Evolutionary conservation across 2,329 filamentous ascomycete genomes (phyloP).

Genomic region (Neoscytalidium dimidiatum): DNA sequence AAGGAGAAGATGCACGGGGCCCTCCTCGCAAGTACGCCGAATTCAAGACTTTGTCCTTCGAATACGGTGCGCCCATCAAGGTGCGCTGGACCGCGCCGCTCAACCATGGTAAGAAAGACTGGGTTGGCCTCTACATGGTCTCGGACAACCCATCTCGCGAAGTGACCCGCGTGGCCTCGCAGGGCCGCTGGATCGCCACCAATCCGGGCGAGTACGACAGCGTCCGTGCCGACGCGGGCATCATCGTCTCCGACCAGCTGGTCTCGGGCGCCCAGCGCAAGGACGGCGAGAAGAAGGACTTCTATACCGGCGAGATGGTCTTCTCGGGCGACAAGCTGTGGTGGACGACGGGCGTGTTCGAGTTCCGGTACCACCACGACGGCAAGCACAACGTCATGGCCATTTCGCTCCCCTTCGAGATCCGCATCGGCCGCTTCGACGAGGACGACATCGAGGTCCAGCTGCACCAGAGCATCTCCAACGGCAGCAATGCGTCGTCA

Average conservation of each 20-base stretch:
- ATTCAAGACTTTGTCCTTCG: conserved; percentile 74
- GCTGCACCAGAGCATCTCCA: conserved; percentile 23
- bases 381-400: conserved; percentile 92
- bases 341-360: conserved; percentile 96
- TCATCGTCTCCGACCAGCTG: conserved; percentile 68
- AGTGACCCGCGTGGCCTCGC: conserved; percentile 77
- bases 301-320: conserved; percentile 76
- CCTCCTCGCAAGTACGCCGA: conserved; percentile 60
- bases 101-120: conserved; percentile 87
- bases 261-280: conserved; percentile 47
- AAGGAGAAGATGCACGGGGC: conserved; percentile 69
- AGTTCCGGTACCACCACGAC: conserved; percentile 95
- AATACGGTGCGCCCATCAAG: conserved; percentile 87
- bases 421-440: conserved; percentile 79
- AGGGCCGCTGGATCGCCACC: conserved; percentile 87
- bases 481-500: no score
- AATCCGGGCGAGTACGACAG: conserved; percentile 76
- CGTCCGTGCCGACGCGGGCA: conserved; percentile 72
- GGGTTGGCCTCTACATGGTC: conserved; percentile 95
- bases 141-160: conserved; percentile 89
- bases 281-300: conserved; percentile 56
- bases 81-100: conserved; percentile 88
- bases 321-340: conserved; percentile 93
- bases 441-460: conserved; percentile 66
- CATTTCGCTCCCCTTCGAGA: conserved; percentile 90